These are phyloP conservation scores for Evansstolkia leycettana DNA, from an alignment of 495 filamentous ascomycete species.

Conservation along the genomic window DNA sequence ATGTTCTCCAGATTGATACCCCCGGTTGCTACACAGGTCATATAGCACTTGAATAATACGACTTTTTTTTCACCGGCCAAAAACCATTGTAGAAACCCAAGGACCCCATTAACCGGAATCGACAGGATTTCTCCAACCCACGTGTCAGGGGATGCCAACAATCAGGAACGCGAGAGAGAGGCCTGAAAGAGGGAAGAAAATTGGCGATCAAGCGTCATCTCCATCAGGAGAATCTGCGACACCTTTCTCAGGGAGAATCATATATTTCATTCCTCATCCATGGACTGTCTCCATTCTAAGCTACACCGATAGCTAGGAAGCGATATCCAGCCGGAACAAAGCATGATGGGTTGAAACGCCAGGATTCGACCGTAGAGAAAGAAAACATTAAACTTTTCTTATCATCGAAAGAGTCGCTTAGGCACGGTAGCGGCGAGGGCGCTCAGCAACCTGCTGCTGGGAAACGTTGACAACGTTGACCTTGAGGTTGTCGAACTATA, in stretches of 20 bases:
- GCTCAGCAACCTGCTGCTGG: slow-evolving; percentile 75
- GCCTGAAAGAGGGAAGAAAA: slow-evolving; percentile 21
- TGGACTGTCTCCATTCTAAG: slow-evolving; percentile 21
- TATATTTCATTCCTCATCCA: slow-evolving; percentile 49
- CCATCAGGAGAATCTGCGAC: slow-evolving; percentile 67
- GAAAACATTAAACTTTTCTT: slow-evolving; percentile 17
- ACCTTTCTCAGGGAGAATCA: slow-evolving; percentile 57
- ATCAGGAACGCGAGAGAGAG: no score
- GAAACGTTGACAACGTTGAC: slow-evolving; percentile 84
- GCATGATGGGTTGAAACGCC: slow-evolving; percentile 15
- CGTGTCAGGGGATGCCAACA: no score
- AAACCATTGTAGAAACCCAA: no score
- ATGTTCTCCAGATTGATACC: slow-evolving; percentile 11
- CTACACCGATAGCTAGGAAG: slow-evolving; percentile 12
- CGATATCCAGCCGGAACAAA: slow-evolving; percentile 8
- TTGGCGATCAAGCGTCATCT: slow-evolving; percentile 93
- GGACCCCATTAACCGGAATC: no score
- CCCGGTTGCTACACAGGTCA: slow-evolving; percentile 5
- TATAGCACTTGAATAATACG: no score
- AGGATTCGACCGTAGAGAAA: slow-evolving; percentile 19
- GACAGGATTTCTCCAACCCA: no score
- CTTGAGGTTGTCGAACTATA: slow-evolving; percentile 89
- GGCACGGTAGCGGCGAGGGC: slow-evolving; percentile 50
- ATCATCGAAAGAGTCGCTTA: slow-evolving; percentile 15
- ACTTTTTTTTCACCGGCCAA: no score